phyloP scores from a whole-genome alignment of 2,329 filamentous ascomycete genomes.

The Talaromyces sp. region DNA sequence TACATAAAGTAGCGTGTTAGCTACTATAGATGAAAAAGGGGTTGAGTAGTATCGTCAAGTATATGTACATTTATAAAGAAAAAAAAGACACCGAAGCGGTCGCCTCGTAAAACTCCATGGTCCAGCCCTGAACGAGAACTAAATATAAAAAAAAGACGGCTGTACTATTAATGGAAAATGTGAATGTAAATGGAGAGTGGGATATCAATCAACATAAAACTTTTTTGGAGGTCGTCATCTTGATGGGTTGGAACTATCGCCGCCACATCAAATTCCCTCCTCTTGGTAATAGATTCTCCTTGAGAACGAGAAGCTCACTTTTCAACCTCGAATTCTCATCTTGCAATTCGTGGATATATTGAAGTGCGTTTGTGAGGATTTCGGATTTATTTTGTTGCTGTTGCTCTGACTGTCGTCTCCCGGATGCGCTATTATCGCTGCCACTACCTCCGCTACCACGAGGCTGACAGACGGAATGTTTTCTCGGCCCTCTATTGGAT shows the following conservation, averaged over 20 bases:
- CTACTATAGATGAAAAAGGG: not conserved
- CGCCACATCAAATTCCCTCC: conserved; percentile 18
- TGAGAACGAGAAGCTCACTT: conserved; percentile 16
- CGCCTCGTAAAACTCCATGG: not conserved
- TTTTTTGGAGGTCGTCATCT: not conserved
- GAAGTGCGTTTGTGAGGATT: conserved; percentile 18
- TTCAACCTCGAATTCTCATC: conserved; percentile 17
- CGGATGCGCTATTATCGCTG: not conserved
- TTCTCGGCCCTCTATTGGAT: conserved; percentile 11
- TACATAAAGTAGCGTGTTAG: not conserved
- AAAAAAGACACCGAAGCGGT: not conserved
- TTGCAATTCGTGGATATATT: conserved; percentile 17
- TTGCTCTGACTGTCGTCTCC: conserved; percentile 5
- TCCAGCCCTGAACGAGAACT: not conserved
- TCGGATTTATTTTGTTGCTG: conserved; percentile 19
- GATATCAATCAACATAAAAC: not conserved
- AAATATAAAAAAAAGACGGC: not conserved
- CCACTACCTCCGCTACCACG: not conserved
- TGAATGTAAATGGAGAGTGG: not conserved
- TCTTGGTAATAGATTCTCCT: conserved; percentile 16
- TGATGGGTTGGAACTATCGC: not conserved
- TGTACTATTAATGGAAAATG: not conserved
- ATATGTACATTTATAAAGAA: not conserved
- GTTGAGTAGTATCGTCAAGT: not conserved
- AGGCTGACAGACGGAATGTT: conserved; percentile 8